Conservation (phyloP, 768 basidiomycete genomes). For the Fibroporia radiculosa region DNA sequence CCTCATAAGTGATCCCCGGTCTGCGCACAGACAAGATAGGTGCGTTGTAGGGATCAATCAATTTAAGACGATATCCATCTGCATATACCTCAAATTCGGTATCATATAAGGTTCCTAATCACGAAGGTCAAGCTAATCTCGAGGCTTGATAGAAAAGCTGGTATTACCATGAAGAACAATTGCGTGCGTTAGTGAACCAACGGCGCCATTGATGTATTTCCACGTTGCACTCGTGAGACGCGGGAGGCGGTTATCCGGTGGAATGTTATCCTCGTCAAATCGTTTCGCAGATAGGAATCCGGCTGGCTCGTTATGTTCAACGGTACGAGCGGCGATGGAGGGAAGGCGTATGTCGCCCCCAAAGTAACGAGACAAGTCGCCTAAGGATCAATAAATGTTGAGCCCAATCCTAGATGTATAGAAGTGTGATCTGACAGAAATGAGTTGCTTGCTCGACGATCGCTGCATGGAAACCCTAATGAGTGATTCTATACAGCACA, state of each 20-base stretch:
- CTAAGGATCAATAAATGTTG: no score
- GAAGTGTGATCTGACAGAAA: slow-evolving; percentile 21
- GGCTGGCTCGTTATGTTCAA: slow-evolving; percentile 36
- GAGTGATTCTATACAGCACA: background rate
- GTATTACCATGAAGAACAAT: slow-evolving; percentile 38
- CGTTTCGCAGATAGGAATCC: slow-evolving; percentile 34
- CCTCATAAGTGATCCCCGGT: slow-evolving; percentile 18
- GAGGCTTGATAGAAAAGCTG: background rate
- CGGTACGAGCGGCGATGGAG: slow-evolving; percentile 29
- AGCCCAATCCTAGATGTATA: no score
- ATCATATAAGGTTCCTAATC: slow-evolving; percentile 28
- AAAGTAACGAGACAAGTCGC: slow-evolving; percentile 40
- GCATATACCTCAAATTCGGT: slow-evolving; percentile 40
- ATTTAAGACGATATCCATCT: slow-evolving; percentile 34
- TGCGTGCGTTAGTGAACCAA: slow-evolving; percentile 41
- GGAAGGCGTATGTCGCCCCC: slow-evolving; percentile 34
- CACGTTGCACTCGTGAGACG: slow-evolving; percentile 42
- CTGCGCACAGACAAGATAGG: slow-evolving; percentile 37
- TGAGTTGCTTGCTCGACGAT: slow-evolving; percentile 37
- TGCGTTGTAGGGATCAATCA: slow-evolving; percentile 37
- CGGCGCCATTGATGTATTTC: slow-evolving; percentile 32
- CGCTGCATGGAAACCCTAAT: slow-evolving; percentile 9
- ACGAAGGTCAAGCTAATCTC: no score
- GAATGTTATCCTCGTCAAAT: slow-evolving; percentile 36
- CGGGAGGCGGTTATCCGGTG: slow-evolving; percentile 38